Conservation (phyloP, 306 rosid species). For the Amphicarpaea edgeworthii region DNA sequence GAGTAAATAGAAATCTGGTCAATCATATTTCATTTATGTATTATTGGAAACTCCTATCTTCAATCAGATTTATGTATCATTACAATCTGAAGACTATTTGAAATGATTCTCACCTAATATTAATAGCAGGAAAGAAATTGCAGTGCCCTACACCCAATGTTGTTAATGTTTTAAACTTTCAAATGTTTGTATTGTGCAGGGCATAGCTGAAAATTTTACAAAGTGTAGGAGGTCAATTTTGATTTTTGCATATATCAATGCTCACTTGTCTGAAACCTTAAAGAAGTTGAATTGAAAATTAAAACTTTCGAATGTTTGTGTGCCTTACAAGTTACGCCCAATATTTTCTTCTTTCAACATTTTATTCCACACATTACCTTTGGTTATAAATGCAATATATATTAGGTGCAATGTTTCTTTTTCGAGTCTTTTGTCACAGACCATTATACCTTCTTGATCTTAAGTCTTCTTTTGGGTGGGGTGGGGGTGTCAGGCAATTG, state of each 20-base stretch:
- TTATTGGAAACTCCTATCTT: slow-evolving; percentile 1
- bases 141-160: neutral
- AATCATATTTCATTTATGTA: slow-evolving; percentile 8
- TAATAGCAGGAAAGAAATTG: slow-evolving; percentile 30
- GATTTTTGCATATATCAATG: neutral
- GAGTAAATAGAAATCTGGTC: slow-evolving; percentile 8
- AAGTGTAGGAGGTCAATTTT: slow-evolving; percentile 26
- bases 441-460: slow-evolving; percentile 33
- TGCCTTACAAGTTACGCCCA: neutral
- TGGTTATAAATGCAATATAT: slow-evolving; percentile 15
- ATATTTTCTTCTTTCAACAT: slow-evolving; percentile 19
- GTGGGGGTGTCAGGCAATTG: slow-evolving; percentile 64
- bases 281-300: neutral
- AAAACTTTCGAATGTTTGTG: neutral
- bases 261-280: slow-evolving; percentile 19
- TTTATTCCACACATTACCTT: slow-evolving; percentile 23
- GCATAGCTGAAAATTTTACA: neutral
- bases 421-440: slow-evolving; percentile 9
- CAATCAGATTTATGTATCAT: slow-evolving; percentile 3
- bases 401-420: slow-evolving; percentile 30
- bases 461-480: neutral
- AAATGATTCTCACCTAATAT: slow-evolving; percentile 26
- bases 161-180: neutral
- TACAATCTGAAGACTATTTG: neutral
- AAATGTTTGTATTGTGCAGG: neutral